A percentile compares a stretch with the other conserved stretches of the same genome.
phyloP scores from a whole-genome alignment of 2,329 filamentous ascomycete species.

The Alternaria gansuensis region DNA sequence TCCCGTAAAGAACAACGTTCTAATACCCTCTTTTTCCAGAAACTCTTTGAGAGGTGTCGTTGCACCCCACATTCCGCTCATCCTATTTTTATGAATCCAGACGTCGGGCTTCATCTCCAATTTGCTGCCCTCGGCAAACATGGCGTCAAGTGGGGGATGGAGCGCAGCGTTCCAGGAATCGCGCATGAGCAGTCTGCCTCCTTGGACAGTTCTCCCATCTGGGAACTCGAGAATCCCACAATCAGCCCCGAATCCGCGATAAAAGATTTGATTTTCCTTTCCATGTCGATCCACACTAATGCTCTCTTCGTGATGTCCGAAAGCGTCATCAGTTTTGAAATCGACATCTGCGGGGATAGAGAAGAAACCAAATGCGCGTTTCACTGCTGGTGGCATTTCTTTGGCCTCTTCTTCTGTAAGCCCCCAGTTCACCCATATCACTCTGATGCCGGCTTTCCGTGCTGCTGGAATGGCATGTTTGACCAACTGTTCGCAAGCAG shows the following conservation, averaged over 20 bases:
- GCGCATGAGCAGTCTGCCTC: constrained; percentile 52
- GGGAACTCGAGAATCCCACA: constrained; percentile 34
- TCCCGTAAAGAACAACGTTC: constrained; percentile 54
- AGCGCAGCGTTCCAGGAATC: constrained; percentile 55
- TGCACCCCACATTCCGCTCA: constrained; percentile 54
- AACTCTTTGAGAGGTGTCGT: constrained; percentile 50
- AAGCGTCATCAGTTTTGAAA: constrained; percentile 12
- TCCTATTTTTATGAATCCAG: constrained; percentile 54
- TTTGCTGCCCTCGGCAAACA: constrained; percentile 37
- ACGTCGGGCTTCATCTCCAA: constrained; percentile 33
- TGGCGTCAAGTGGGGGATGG: constrained; percentile 50
- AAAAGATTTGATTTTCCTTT: constrained; percentile 24
- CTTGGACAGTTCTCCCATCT: constrained; percentile 37
- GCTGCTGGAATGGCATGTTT: constrained; percentile 52
- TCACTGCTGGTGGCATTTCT: constrained; percentile 52
- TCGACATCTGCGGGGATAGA: constrained; percentile 30
- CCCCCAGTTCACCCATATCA: constrained; percentile 57
- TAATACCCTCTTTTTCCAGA: constrained; percentile 51
- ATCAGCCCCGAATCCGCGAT: constrained; percentile 49
- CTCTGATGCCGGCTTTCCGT: constrained; percentile 50
- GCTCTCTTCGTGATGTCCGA: constrained; percentile 21
- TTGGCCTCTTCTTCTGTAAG: constrained; percentile 49
- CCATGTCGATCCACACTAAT: constrained; percentile 49
- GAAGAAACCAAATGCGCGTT: constrained; percentile 51
- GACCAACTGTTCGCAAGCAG: constrained; percentile 44